Evolutionary conservation across 352 stramenopile species (phyloP).

Genomic region (Globisporangium splendens): DNA sequence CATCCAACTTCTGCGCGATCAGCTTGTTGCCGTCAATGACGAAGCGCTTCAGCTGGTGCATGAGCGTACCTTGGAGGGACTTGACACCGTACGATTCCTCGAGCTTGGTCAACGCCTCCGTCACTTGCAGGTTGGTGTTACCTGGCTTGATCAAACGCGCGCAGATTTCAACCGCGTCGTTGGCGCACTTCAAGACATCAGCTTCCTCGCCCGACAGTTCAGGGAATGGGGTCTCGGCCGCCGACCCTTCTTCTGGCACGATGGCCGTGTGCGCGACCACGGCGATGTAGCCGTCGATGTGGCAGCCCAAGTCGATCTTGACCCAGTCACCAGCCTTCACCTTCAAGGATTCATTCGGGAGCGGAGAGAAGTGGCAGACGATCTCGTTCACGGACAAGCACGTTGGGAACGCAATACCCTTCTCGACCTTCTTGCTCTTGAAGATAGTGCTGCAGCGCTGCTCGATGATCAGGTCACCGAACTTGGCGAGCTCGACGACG

Average conservation of each 20-base stretch:
- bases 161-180: constrained; percentile 97
- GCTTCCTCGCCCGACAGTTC: constrained; percentile 73
- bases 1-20: constrained; percentile 90
- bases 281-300: constrained; percentile 99
- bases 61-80: constrained; percentile 95
- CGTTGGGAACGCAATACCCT: constrained; percentile 99
- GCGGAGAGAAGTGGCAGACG: constrained; percentile 98
- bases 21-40: constrained; percentile 99
- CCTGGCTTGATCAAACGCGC: constrained; percentile 96
- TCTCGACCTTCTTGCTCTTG: constrained; percentile 97
- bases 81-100: constrained; percentile 96
- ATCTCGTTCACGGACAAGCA: constrained; percentile 99
- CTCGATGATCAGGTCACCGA: constrained; percentile 82
- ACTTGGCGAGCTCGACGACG: constrained; percentile 95
- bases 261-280: constrained; percentile 97
- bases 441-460: constrained; percentile 91
- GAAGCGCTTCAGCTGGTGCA: constrained; percentile 99
- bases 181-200: constrained; percentile 96
- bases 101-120: constrained; percentile 93
- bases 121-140: constrained; percentile 96
- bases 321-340: constrained; percentile 86
- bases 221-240: constrained; percentile 49
- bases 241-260: constrained; percentile 81
- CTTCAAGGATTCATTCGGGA: constrained; percentile 81
- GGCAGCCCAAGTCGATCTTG: constrained; percentile 97